Evolutionary conservation across 768 basidiomycete species (phyloP).

Genomic region (Amanita exitialis): DNA sequence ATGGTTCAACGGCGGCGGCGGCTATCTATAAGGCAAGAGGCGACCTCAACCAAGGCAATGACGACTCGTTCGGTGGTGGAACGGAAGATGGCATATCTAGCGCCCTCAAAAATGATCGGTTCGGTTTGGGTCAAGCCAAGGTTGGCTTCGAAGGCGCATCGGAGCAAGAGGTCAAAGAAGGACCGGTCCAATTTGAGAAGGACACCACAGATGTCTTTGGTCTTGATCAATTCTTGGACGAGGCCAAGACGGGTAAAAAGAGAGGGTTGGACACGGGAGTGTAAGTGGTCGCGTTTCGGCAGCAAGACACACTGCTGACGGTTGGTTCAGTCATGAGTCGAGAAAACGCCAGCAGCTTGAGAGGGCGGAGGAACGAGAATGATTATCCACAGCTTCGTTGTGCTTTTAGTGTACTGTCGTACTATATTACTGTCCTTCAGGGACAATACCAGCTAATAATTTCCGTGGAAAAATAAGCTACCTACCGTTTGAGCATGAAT

Average conservation of each 20-base stretch:
- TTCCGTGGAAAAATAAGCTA: background rate
- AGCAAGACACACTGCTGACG: background rate
- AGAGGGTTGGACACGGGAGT: constrained; percentile 71
- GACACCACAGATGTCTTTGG: constrained; percentile 97
- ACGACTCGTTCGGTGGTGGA: constrained; percentile 89
- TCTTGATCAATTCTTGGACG: constrained; percentile 92
- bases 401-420: background rate
- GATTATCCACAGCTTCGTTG: background rate
- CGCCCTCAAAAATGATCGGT: constrained; percentile 89
- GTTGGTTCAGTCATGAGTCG: constrained; percentile 35
- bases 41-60: constrained; percentile 74
- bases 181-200: constrained; percentile 98
- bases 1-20: constrained; percentile 92
- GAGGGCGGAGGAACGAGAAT: constrained; percentile 38
- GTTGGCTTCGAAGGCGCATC: constrained; percentile 89
- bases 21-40: constrained; percentile 98
- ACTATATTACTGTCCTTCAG: background rate
- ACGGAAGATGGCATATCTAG: constrained; percentile 92
- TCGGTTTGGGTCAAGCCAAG: constrained; percentile 74
- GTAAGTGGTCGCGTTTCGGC: constrained; percentile 27
- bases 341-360: constrained; percentile 66
- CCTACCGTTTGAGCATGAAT: background rate
- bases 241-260: constrained; percentile 93
- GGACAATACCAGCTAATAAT: background rate
- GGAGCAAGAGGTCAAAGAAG: constrained; percentile 78